phyloP scores from a whole-genome alignment of 352 stramenopile genomes.

The Pythium diclinum region DNA sequence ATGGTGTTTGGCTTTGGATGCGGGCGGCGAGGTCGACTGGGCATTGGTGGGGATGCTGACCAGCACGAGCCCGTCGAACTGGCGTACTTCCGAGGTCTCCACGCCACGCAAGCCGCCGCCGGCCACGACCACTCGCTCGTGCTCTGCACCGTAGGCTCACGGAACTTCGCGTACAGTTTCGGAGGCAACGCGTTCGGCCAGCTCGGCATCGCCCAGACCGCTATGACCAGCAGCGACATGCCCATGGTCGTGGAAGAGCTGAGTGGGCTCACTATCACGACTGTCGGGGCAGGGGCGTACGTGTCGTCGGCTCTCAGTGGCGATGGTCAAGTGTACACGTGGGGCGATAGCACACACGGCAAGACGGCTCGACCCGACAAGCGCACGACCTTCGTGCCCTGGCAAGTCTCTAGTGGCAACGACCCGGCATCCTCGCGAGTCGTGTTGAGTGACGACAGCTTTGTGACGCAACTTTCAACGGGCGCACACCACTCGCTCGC shows the following conservation, averaged over 20 bases:
- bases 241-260: constrained; percentile 60
- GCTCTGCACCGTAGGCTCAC: constrained; percentile 37
- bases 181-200: constrained; percentile 65
- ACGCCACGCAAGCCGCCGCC: constrained; percentile 37
- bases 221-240: constrained; percentile 44
- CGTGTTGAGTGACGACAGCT: constrained; percentile 23
- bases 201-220: constrained; percentile 43
- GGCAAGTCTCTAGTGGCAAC: constrained; percentile 35
- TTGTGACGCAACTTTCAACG: constrained; percentile 56
- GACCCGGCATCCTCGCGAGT: constrained; percentile 12
- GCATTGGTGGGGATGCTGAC: constrained; percentile 43
- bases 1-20: constrained; percentile 55
- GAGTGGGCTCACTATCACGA: constrained; percentile 19
- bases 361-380: constrained; percentile 44
- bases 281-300: constrained; percentile 49
- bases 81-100: constrained; percentile 59
- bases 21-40: constrained; percentile 43
- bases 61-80: constrained; percentile 37
- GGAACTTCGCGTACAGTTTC: constrained; percentile 66
- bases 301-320: constrained; percentile 57
- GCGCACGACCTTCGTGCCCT: constrained; percentile 63
- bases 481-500: constrained; percentile 53
- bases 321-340: constrained; percentile 62
- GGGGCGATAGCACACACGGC: constrained; percentile 52
- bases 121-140: constrained; percentile 70